Evolutionary conservation across 345 rosid species (phyloP), one percentile per base, ranked within the genome.

Genomic region (Euphorbia lathyris): DNA sequence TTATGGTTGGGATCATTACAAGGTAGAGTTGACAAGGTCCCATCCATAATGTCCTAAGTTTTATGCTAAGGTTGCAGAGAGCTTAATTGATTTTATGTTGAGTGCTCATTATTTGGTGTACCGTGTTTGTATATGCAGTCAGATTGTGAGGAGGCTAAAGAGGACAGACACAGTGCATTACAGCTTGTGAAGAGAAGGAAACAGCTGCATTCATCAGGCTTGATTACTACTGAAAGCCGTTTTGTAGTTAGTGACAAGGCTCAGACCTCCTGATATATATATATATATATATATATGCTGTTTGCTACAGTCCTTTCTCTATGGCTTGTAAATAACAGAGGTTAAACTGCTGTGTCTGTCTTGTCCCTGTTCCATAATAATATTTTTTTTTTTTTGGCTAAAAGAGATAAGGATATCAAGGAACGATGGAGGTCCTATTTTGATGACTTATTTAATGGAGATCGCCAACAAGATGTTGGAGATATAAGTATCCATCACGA

Each of bases 111-210:
- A 23, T 25, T 45, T 68, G n/a, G 30, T 22, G 22, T 53, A 17
- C 67, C 25, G 5, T 40, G 43, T 40, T 4, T 40, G 11, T 40
- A 34, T 66, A 13, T 74, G 76, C 85, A 88, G 98, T 88, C 89
- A 62, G 83, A 72, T 73, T 80, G 63, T 0, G 77, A 38, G 73
- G 97, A 82, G 74, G 94, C 82, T 32, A 86, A 69, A 77, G 87
- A 79, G 34, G 97, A 90, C 77, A 66, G 86, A 70, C 86, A 73
- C 36, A 60, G 84, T 58, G 90, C 92, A 50, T 58, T 75, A 30
- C 86, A 77, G 53, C 96, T 88, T 20, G 79, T 90, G 50, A 91
- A 86, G 86, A 89, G 79, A 81, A 76, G 93, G 71, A 87, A 84
- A 78, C 93, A 84, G 73, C 88, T 87, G 69, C 93, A 89, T 67